Evolutionary conservation across 164 flowering plant species (phyloP), one percentile per base, ranked within the genome.

Genomic region (Chimonanthus praecox): DNA sequence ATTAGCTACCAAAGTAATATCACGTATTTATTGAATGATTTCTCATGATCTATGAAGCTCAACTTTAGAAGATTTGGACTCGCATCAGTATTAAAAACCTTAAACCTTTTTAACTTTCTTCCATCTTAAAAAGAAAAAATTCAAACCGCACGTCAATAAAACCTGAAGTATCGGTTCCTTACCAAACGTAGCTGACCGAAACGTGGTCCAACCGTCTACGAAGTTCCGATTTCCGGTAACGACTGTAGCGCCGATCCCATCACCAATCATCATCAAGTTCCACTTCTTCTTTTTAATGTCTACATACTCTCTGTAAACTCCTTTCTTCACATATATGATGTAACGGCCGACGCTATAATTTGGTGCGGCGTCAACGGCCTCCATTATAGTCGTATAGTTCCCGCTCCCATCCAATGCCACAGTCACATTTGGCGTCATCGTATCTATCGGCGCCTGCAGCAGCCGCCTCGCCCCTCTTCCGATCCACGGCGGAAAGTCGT

Each of bases 371-470:
- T 15, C 1, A 3, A 94, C 83, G 0, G 98, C 98, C 13, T 87
- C 98, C 84, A 7, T 79, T 13, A 94, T 83, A 4, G 50, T 81
- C 0, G 84, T 82, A 79, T 73, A 91, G 50, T 86, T 79, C 20
- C 98, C 98, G 0, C 80, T 83, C 62, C 99, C 98, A 69, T 96
- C 98, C 2, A 60, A 67, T 0, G 98, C 98, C 49, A 96, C 98
- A 3, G 83, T 78, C 0, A 69, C 94, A 72, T 93, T 83, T 0
- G 83, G 84, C 9, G 72, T 48, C 4, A 80, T 73, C 11, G 73
- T 86, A 47, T 68, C 68, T 1, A 69, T 16, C 65, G 79, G 67
- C 3, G 73, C 82, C 69, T 83, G 82, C 44, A 92, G 74, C 16
- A 92, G 78, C 64, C 84, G 84, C 69, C 88, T 74, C 43, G 89